A percentile compares a stretch with the other conserved stretches of the same genome.
These are phyloP conservation scores for Aciculosporium take DNA, from an alignment of 2,329 filamentous ascomycete species.

Conservation along the genomic window DNA sequence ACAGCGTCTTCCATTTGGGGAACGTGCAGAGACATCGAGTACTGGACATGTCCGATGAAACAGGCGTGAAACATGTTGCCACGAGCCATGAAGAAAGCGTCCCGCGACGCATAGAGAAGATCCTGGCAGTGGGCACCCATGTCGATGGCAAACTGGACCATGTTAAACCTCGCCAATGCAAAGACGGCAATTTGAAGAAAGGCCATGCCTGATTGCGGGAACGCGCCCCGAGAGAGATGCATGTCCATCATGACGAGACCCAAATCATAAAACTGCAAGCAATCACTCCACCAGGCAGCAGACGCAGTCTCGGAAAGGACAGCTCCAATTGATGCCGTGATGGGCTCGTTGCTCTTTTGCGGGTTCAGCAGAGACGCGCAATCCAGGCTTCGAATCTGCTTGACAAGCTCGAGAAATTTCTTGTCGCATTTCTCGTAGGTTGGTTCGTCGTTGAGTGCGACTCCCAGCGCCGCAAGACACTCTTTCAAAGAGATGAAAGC, in stretches of 20 bases:
- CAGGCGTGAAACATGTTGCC: conserved; percentile 55
- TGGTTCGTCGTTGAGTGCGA: conserved; percentile 49
- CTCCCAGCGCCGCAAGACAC: conserved; percentile 55
- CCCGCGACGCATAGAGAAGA: conserved; percentile 47
- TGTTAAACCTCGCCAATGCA: conserved; percentile 54
- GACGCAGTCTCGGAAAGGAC: conserved; percentile 56
- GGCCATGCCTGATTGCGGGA: conserved; percentile 53
- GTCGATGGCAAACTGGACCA: conserved; percentile 52
- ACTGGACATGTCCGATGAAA: conserved; percentile 56
- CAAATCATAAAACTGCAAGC: conserved; percentile 57
- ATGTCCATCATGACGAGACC: conserved; percentile 52
- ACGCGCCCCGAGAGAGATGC: conserved; percentile 48
- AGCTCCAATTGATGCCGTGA: conserved; percentile 49
- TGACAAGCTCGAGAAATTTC: conserved; percentile 51
- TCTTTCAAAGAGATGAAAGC: conserved; percentile 58
- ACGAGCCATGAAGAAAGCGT: conserved; percentile 51
- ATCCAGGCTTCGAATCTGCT: conserved; percentile 45
- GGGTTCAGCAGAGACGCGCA: conserved; percentile 29
- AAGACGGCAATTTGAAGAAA: conserved; percentile 57
- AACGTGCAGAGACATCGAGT: conserved; percentile 44
- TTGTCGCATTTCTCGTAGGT: conserved; percentile 65
- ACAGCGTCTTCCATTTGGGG: conserved; percentile 49
- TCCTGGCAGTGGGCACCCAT: conserved; percentile 48
- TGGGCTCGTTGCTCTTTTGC: conserved; percentile 31
- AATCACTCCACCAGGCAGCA: conserved; percentile 61